Conservation (phyloP, 805 yeast species). For the Schwanniomyces yamadae region DNA sequence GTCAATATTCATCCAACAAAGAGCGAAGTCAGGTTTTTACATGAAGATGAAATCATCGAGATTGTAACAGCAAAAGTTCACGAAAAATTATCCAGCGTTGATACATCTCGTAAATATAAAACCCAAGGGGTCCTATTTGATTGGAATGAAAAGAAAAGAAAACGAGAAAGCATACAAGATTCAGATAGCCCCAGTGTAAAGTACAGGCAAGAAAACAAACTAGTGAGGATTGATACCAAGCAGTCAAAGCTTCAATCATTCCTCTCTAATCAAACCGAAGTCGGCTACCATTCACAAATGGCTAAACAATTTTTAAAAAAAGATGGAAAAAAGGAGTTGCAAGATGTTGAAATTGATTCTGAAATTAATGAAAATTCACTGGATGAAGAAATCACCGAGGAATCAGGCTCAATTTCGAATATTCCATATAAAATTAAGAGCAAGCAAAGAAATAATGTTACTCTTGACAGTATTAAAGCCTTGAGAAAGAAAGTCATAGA, state of each 20-base stretch:
- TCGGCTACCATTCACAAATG: slow-evolving; percentile 2
- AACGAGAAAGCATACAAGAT: not conserved
- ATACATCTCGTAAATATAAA: slow-evolving; percentile 65
- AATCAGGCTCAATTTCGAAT: not conserved
- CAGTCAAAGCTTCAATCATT: slow-evolving; percentile 41
- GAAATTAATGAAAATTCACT: not conserved
- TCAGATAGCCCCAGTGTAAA: slow-evolving; percentile 18
- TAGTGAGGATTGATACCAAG: slow-evolving; percentile 69
- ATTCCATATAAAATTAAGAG: slow-evolving; percentile 2
- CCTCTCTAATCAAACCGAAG: slow-evolving; percentile 5
- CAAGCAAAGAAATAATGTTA: slow-evolving; percentile 37
- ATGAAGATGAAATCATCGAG: slow-evolving; percentile 84
- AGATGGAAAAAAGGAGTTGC: too few species aligned
- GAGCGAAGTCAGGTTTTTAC: slow-evolving; percentile 80
- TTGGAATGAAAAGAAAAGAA: slow-evolving; percentile 2
- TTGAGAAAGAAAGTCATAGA: slow-evolving; percentile 53
- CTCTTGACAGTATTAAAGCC: slow-evolving; percentile 56
- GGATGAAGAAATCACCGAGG: not conserved
- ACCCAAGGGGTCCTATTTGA: slow-evolving; percentile 52
- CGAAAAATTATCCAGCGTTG: slow-evolving; percentile 51
- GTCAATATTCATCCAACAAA: slow-evolving; percentile 97
- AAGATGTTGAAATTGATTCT: too few species aligned
- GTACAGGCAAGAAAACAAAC: slow-evolving; percentile 57
- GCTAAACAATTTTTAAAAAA: not conserved
- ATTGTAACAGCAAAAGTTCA: slow-evolving; percentile 51